Percentiles rank a stretch among this genome's conserved stretches.
phyloP scores from a whole-genome alignment of 2,329 filamentous ascomycete species.

The Diaporthe humulicola region DNA sequence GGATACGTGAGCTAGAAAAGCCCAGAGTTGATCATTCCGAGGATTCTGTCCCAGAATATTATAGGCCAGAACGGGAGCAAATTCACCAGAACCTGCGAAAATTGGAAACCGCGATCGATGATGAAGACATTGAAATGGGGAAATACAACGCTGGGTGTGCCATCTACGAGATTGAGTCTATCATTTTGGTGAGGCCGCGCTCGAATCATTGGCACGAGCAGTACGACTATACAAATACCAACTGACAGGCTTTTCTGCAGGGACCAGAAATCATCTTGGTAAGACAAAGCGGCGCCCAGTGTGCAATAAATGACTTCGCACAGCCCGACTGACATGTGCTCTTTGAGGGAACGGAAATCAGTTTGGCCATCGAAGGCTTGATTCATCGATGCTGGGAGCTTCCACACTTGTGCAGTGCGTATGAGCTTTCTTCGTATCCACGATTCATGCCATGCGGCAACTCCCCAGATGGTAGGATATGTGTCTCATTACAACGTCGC shows the following conservation, averaged over 20 bases:
- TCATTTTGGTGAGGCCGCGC: background rate
- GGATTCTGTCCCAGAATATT: too few species aligned
- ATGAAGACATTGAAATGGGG: background rate
- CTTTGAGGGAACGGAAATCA: background rate
- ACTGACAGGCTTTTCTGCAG: too few species aligned
- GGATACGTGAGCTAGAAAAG: too few species aligned
- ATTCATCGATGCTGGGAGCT: background rate
- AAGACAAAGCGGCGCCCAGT: background rate
- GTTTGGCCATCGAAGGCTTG: background rate
- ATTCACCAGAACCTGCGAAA: too few species aligned
- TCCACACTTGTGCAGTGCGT: background rate
- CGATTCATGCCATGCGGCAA: background rate
- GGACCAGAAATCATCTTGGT: too few species aligned
- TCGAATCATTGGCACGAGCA: too few species aligned
- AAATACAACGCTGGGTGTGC: background rate
- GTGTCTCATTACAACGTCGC: background rate
- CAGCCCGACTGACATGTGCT: background rate
- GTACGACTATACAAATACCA: too few species aligned
- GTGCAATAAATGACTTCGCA: too few species aligned
- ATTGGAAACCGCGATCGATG: background rate
- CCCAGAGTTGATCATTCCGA: too few species aligned
- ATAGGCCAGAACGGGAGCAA: too few species aligned
- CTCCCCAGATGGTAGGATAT: too few species aligned
- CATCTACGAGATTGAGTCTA: background rate
- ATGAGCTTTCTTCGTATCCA: background rate